phyloP scores from a whole-genome alignment of 2,329 filamentous ascomycete species.

The Aspergillus sp. region DNA sequence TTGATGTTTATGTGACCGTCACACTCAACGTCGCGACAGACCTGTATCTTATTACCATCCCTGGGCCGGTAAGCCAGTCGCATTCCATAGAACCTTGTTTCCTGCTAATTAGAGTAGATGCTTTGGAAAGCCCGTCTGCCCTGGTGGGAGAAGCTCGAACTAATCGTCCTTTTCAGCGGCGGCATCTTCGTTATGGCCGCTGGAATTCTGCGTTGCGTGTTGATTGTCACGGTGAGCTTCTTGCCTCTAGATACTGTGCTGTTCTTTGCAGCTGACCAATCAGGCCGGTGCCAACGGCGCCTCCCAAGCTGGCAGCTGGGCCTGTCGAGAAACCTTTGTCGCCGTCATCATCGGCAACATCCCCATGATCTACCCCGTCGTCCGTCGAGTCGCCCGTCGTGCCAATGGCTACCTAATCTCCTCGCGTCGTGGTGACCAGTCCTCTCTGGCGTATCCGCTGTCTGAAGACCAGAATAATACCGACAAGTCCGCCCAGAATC shows the following conservation, averaged over 20 bases:
- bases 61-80: constrained; percentile 40
- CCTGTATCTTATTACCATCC: constrained; percentile 52
- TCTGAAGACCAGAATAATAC: constrained; percentile 11
- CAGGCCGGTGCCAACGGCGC: constrained; percentile 32
- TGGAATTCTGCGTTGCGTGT: constrained; percentile 46
- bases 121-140: constrained; percentile 46
- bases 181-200: constrained; percentile 50
- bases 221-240: constrained; percentile 39
- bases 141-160: constrained; percentile 44
- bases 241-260: neutral
- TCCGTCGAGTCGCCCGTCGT: constrained; percentile 19
- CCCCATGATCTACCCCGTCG: constrained; percentile 36
- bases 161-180: constrained; percentile 49
- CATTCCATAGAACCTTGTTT: neutral
- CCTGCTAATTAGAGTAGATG: constrained; percentile 30
- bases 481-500: constrained; percentile 6
- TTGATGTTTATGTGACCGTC: constrained; percentile 46
- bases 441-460: constrained; percentile 13
- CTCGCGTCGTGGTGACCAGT: constrained; percentile 12
- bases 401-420: constrained; percentile 18
- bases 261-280: neutral
- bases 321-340: constrained; percentile 39
- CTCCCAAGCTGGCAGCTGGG: constrained; percentile 37
- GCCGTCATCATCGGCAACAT: constrained; percentile 37
- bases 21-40: constrained; percentile 50